Conservation (phyloP, 768 basidiomycete species). For the Scleroderma citrinum region DNA sequence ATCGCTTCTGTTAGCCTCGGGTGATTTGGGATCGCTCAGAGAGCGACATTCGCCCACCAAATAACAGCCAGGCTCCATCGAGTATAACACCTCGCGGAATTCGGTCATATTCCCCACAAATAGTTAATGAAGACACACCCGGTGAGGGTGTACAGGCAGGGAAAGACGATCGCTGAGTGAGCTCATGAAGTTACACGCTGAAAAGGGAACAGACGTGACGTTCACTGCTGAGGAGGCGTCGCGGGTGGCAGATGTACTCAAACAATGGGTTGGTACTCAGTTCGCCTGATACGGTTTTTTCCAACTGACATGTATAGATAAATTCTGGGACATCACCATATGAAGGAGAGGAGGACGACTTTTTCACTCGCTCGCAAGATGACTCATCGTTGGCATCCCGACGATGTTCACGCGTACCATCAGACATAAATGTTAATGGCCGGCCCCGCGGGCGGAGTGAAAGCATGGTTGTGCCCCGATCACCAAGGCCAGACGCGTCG, state of each 20-base stretch:
- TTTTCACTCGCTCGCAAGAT: slow-evolving; percentile 56
- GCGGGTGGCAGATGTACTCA: slow-evolving; percentile 65
- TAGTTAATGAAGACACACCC: slow-evolving; percentile 24
- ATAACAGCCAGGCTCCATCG: slow-evolving; percentile 5
- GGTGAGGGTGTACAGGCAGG: slow-evolving; percentile 17
- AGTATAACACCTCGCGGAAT: slow-evolving; percentile 46
- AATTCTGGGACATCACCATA: slow-evolving; percentile 75
- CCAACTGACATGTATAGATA: slow-evolving; percentile 40
- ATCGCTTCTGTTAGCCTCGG: slow-evolving; percentile 46
- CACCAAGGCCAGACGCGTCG: slow-evolving; percentile 1
- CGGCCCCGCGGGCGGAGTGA: slow-evolving; percentile 54
- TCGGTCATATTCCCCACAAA: slow-evolving; percentile 54
- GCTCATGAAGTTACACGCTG: slow-evolving; percentile 63
- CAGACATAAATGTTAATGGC: slow-evolving; percentile 20
- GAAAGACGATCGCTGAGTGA: slow-evolving; percentile 63
- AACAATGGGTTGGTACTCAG: slow-evolving; percentile 59
- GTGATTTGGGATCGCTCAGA: slow-evolving; percentile 64
- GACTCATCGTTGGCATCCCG: slow-evolving; percentile 42
- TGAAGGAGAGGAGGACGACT: slow-evolving; percentile 62
- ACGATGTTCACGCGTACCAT: slow-evolving; percentile 21
- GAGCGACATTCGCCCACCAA: slow-evolving; percentile 16
- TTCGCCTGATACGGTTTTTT: slow-evolving; percentile 2
- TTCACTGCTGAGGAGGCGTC: slow-evolving; percentile 64
- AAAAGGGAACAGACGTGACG: slow-evolving; percentile 60
- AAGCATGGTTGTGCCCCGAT: slow-evolving; percentile 24